Conservation (phyloP, 2,329 filamentous ascomycete species). For the Penicillium sp. region DNA sequence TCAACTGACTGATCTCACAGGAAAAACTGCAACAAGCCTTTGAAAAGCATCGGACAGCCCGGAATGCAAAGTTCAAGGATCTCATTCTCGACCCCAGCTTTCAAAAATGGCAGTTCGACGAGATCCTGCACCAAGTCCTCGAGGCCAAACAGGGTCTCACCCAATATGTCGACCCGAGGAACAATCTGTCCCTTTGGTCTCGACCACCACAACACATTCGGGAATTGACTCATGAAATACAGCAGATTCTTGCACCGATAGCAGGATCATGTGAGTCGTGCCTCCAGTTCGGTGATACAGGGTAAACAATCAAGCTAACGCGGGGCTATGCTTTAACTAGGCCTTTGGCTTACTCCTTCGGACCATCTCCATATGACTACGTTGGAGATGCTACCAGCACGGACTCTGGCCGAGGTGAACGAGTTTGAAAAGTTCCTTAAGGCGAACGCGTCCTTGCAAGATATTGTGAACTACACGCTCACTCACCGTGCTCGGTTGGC, state of each 20-base stretch:
- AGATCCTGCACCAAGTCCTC: constrained; percentile 73
- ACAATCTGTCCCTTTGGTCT: constrained; percentile 89
- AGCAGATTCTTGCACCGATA: constrained; percentile 66
- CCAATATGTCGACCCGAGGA: constrained; percentile 73
- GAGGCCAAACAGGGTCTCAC: constrained; percentile 65
- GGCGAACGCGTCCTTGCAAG: constrained; percentile 56
- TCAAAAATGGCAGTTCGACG: constrained; percentile 74
- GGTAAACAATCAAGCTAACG: background rate
- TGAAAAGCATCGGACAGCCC: constrained; percentile 71
- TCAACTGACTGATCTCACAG: constrained; percentile 51
- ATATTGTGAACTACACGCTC: constrained; percentile 70
- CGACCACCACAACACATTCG: constrained; percentile 76
- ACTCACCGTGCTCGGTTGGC: constrained; percentile 75
- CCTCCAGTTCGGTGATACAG: background rate
- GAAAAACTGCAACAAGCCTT: constrained; percentile 70
- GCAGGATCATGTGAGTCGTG: constrained; percentile 69
- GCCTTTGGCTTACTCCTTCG: constrained; percentile 84
- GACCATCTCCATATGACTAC: constrained; percentile 82
- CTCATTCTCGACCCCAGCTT: constrained; percentile 75
- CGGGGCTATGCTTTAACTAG: constrained; percentile 54
- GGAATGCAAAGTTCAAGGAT: constrained; percentile 76
- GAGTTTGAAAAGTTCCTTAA: constrained; percentile 65
- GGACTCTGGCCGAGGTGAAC: constrained; percentile 71
- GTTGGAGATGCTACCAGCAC: constrained; percentile 83
- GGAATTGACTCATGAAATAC: constrained; percentile 70